Evolutionary conservation across 768 basidiomycete genomes (phyloP).

Genomic region (Amanita muscaria): DNA sequence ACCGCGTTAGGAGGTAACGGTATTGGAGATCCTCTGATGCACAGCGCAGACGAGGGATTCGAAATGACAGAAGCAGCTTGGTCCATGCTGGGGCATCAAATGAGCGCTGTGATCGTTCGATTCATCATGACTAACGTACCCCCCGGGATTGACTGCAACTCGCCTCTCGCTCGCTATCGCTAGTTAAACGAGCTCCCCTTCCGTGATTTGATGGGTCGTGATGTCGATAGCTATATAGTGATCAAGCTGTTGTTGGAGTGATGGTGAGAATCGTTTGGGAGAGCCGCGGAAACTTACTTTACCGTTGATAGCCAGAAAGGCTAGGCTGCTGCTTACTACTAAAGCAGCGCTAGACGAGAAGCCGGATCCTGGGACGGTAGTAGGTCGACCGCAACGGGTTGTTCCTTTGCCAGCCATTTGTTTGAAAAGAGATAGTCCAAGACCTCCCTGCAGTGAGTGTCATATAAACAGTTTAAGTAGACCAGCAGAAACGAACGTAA

Average conservation of each 20-base stretch:
- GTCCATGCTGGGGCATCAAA: conserved; percentile 59
- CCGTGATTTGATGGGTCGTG: conserved; percentile 29
- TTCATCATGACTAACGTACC: conserved; percentile 34
- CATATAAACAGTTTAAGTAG: neutral
- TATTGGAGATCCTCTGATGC: conserved; percentile 64
- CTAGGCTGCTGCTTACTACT: conserved; percentile 79
- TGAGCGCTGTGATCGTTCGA: neutral
- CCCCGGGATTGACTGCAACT: conserved; percentile 75
- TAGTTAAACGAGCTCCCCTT: conserved; percentile 69
- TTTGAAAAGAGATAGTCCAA: conserved; percentile 49
- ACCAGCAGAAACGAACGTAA: conserved; percentile 40
- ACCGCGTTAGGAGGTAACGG: conserved; percentile 48
- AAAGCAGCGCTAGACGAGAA: conserved; percentile 85
- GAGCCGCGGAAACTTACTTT: no score
- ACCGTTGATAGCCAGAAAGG: conserved; percentile 71
- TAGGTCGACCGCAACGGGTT: conserved; percentile 58
- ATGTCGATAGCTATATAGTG: conserved; percentile 8
- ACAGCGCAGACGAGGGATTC: conserved; percentile 58
- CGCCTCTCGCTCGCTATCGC: conserved; percentile 80
- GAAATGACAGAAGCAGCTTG: conserved; percentile 85
- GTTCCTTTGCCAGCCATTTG: conserved; percentile 12
- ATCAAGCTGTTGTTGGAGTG: conserved; percentile 16
- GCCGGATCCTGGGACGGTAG: conserved; percentile 84
- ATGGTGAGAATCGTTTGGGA: neutral
- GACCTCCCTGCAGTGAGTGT: conserved; percentile 55